Evolutionary conservation across 2,329 filamentous ascomycete genomes (phyloP), one percentile per base, ranked within the genome.

Genomic region (Gnomoniopsis smithogilvyi): DNA sequence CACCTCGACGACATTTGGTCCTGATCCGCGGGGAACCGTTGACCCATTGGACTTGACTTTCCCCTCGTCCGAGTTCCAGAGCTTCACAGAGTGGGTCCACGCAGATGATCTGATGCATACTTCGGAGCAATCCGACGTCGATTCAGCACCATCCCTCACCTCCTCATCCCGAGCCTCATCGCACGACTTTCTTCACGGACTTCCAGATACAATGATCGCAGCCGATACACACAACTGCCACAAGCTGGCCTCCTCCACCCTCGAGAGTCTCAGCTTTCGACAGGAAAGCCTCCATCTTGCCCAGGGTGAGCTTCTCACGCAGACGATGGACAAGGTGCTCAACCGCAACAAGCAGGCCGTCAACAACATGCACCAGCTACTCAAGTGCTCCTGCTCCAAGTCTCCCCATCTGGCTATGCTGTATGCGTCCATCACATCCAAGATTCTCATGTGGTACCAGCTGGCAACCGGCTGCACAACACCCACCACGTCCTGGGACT

Each of bases 391-490:
- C 15, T 62, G 59, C 59, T 59, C 59, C 34, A 58, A 51, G 48
- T 56, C 51, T 10, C 59, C 59, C 6, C 56, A 62, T 56, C 53
- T 59, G 50, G 59, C 56, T 33, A 62, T 62, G 59, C 59, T 62
- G 17, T 62, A 62, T 24, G 59, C 59, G 12, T 59, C 56, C 48
- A 62, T 62, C 59, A 62, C 56, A 12, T 62, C 59, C 51, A 62
- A 62, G 59, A 59, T 62, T 48, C 59, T 62, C 48, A 62, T 62
- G 59, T 59, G 59, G 56, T 62, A 62, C 52, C 59, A 62, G 51
- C 56, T 62, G 41, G 59, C 56, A 6, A 56, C 59, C 26, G 59
- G 59, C 19, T 62, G 59, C 52, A 51, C 56, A 30, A 59, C 30
- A 34, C 43, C 52, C 48, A 52, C 41, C 19, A 59, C 51, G 34